Conservation (phyloP, 2,329 filamentous ascomycete species). For the Xylaria sp. region DNA sequence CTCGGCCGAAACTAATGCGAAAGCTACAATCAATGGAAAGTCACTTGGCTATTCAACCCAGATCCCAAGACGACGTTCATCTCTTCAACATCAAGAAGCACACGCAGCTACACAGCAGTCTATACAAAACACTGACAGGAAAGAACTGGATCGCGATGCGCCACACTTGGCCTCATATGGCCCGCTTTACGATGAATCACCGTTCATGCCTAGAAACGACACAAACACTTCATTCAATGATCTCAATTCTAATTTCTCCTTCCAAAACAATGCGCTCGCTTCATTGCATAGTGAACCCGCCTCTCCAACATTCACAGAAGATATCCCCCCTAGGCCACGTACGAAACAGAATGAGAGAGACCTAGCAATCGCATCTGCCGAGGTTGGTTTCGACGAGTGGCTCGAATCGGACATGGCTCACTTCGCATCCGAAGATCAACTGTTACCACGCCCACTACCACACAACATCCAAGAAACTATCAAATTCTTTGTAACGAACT, state of each 20-base stretch:
- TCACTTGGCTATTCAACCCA: constrained; percentile 32
- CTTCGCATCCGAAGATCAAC: constrained; percentile 43
- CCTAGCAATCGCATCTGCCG: constrained; percentile 24
- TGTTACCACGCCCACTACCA: constrained; percentile 60
- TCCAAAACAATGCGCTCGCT: not conserved
- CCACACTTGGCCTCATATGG: not conserved
- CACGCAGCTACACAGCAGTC: constrained; percentile 37
- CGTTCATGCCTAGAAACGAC: not conserved
- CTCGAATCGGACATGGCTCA: constrained; percentile 43
- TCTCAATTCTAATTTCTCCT: constrained; percentile 10
- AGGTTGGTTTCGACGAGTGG: constrained; percentile 44
- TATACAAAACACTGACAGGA: constrained; percentile 23
- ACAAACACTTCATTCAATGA: constrained; percentile 7
- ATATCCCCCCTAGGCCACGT: not conserved
- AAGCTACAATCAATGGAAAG: constrained; percentile 18
- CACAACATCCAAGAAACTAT: constrained; percentile 66
- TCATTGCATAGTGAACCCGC: not conserved
- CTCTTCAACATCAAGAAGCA: constrained; percentile 40
- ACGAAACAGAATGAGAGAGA: not conserved
- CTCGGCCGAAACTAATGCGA: constrained; percentile 29
- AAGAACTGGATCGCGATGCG: not conserved
- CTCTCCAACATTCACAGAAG: constrained; percentile 9
- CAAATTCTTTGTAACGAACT: constrained; percentile 64
- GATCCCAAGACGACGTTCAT: constrained; percentile 43
- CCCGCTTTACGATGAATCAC: not conserved